phyloP scores from a whole-genome alignment of 371 early-diverging fungal genomes.

The Synchytrium microbalum region DNA sequence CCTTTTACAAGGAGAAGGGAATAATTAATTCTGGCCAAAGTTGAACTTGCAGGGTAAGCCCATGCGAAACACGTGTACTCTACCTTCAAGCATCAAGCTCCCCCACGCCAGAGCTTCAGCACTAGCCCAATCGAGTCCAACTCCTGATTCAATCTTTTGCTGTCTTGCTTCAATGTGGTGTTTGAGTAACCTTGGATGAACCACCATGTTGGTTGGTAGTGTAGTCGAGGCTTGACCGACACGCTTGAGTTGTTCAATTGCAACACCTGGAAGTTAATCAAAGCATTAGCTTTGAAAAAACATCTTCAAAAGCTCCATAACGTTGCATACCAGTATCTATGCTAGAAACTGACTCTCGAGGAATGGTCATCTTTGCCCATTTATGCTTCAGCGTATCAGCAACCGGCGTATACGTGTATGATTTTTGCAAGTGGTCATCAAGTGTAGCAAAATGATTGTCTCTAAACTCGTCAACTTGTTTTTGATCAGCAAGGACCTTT shows the following conservation, averaged over 20 bases:
- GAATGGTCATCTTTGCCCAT: slow-evolving; percentile 60
- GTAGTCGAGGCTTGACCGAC: slow-evolving; percentile 70
- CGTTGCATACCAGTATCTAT: slow-evolving; percentile 50
- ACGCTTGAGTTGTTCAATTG: slow-evolving; percentile 43
- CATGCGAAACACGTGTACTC: not conserved
- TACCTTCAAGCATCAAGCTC: slow-evolving; percentile 67
- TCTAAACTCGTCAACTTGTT: not conserved
- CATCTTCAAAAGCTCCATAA: not conserved
- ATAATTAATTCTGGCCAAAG: not conserved
- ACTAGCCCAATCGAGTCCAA: slow-evolving; percentile 90
- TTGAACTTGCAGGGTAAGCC: not conserved
- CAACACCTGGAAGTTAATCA: slow-evolving; percentile 20
- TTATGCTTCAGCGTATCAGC: slow-evolving; percentile 54
- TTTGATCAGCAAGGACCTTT: not conserved
- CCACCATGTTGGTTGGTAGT: slow-evolving; percentile 43
- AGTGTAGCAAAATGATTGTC: not conserved
- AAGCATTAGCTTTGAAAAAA: not conserved
- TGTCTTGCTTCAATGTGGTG: slow-evolving; percentile 80
- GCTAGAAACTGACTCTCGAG: slow-evolving; percentile 40
- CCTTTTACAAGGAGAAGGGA: slow-evolving; percentile 22
- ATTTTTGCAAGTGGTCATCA: not conserved
- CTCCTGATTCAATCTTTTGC: slow-evolving; percentile 58
- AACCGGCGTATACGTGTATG: not conserved
- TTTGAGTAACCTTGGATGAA: slow-evolving; percentile 81
- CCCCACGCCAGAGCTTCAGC: slow-evolving; percentile 93